Percentiles rank a stretch among this genome's conserved stretches.
phyloP scores from a whole-genome alignment of 805 yeast species.

The Teunomyces gatunensis region DNA sequence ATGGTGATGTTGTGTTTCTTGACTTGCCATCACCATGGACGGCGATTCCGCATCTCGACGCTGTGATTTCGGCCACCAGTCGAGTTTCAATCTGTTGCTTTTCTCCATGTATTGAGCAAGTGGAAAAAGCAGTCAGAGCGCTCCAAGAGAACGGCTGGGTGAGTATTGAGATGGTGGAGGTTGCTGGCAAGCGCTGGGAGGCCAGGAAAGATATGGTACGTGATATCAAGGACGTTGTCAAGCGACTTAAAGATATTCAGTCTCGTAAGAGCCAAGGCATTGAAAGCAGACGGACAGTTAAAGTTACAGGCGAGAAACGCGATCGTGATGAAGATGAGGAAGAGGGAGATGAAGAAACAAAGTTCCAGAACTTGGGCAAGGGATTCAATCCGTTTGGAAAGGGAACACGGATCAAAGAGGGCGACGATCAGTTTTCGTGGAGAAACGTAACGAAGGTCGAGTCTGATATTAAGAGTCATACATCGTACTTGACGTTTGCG shows the following conservation, averaged over 20 bases:
- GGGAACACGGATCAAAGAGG: constrained; percentile 82
- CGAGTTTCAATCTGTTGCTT: constrained; percentile 85
- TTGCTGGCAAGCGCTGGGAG: constrained; percentile 82
- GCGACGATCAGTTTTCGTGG: constrained; percentile 82
- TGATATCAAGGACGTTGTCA: constrained; percentile 71
- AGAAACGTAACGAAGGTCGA: constrained; percentile 79
- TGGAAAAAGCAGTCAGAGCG: constrained; percentile 76
- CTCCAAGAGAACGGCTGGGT: constrained; percentile 78
- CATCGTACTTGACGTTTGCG: constrained; percentile 93
- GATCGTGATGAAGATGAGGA: constrained; percentile 13
- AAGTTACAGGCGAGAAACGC: constrained; percentile 25
- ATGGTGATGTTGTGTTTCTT: constrained; percentile 75
- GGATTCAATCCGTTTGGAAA: constrained; percentile 92
- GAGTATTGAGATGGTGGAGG: constrained; percentile 87
- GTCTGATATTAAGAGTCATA: constrained; percentile 85
- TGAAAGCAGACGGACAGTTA: constrained; percentile 48
- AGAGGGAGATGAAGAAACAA: constrained; percentile 19
- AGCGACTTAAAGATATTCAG: constrained; percentile 76
- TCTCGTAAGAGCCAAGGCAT: constrained; percentile 63
- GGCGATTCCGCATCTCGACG: constrained; percentile 74
- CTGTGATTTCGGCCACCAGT: constrained; percentile 52
- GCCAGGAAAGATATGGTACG: constrained; percentile 87
- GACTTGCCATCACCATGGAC: constrained; percentile 98
- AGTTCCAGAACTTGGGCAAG: constrained; percentile 35
- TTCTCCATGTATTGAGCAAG: constrained; percentile 98